These are phyloP conservation scores for Ascochyta koolunga DNA, from an alignment of 2,329 filamentous ascomycete species.

Conservation along the genomic window DNA sequence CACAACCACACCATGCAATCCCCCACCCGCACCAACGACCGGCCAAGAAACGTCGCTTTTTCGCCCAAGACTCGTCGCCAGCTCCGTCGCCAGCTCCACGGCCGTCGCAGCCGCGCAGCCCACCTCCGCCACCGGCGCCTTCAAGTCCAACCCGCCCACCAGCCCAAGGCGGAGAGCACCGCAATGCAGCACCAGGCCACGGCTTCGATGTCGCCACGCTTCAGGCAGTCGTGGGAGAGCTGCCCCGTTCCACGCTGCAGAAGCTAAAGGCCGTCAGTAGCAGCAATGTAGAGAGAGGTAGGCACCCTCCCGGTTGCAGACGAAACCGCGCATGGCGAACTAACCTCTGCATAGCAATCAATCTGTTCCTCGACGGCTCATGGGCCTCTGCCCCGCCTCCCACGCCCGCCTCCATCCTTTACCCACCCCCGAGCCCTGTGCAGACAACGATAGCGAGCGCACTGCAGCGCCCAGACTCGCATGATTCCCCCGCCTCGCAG, in stretches of 20 bases:
- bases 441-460: conserved; percentile 33
- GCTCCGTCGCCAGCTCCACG: no score
- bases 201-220: conserved; percentile 63
- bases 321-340: neutral
- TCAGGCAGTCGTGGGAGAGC: conserved; percentile 63
- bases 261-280: conserved; percentile 58
- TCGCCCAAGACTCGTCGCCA: conserved; percentile 58
- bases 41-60: conserved; percentile 68
- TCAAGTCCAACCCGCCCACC: conserved; percentile 17
- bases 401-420: conserved; percentile 21
- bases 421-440: conserved; percentile 24
- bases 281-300: conserved; percentile 61
- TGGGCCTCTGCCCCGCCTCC: conserved; percentile 54
- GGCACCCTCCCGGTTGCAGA: neutral
- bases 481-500: conserved; percentile 30
- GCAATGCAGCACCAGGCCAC: conserved; percentile 23
- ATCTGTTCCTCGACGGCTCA: conserved; percentile 69
- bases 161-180: conserved; percentile 11
- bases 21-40: conserved; percentile 60
- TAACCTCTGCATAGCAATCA: conserved; percentile 57
- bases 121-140: conserved; percentile 40
- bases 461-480: conserved; percentile 34
- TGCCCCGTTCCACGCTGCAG: conserved; percentile 53
- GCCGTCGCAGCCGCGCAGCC: conserved; percentile 14
- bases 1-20: conserved; percentile 42